Evolutionary conservation across 176 grass and related monocot species (phyloP), one percentile per base, ranked within the genome.

Genomic region (Elymus sibiricus): DNA sequence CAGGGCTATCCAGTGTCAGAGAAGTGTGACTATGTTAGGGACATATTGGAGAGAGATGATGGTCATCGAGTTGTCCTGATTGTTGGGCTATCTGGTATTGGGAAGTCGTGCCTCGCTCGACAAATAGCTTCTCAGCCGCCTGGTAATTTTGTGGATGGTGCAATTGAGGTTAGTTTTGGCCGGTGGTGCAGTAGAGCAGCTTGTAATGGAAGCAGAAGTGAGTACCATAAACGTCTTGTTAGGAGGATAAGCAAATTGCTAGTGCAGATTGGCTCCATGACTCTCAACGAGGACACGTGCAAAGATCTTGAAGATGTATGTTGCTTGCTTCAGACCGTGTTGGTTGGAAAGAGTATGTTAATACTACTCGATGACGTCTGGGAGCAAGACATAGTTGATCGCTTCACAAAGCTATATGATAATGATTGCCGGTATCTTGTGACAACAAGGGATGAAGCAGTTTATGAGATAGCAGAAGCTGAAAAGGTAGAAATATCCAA

Each of bases 351-450:
- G 82, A 91, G 78, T 73, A 93, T 95, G 78, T 21, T 95, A 44
- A 70, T 95, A 74, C 83, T 95, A 38, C 91, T 91, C 56, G 94
- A 95, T 93, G 91, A 95, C 80, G 94, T 95, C 25, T 95, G 94
- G 91, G 91, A 95, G 85, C 94, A 93, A 77, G 89, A 93, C 75
- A 93, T 95, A 77, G 89, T 95, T 66, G 89, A 95, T 10, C 88
- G 89, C 28, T 95, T 95, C 84, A 85, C 86, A 1, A 90, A 76
- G 32, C 72, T 95, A 16, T 95, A 93, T 77, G 88, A 93, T 79
- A 95, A 95, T 74, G 91, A 91, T 53, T 95, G 94, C 43, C 76
- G 66, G 19, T 95, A 91, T 91, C 83, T 95, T 19, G 94, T 95
- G 55, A 95, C 94, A 12, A 91, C 94, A 16, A 95, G 91, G 75